phyloP scores from a whole-genome alignment of 371 early-diverging fungal species.

The Parasitella parasitica region DNA sequence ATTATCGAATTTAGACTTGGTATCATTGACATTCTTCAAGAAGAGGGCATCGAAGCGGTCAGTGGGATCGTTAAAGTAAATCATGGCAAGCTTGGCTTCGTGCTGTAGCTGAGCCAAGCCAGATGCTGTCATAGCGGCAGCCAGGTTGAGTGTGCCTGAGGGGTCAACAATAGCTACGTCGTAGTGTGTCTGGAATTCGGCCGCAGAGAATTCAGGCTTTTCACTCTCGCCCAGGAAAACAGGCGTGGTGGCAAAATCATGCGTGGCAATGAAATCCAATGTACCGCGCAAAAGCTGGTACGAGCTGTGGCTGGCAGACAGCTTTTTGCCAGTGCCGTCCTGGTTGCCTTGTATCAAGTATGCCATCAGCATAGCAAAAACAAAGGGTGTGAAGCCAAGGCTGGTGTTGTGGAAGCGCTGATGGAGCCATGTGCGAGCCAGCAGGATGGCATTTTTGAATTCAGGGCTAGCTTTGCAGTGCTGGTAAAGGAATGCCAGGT shows the following conservation, averaged over 20 bases:
- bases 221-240: slow-evolving; percentile 65
- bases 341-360: slow-evolving; percentile 75
- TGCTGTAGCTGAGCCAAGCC: slow-evolving; percentile 66
- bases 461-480: slow-evolving; percentile 69
- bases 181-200: slow-evolving; percentile 60
- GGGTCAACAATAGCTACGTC: slow-evolving; percentile 87
- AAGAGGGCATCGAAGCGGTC: slow-evolving; percentile 78
- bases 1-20: slow-evolving; percentile 67
- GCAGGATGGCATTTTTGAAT: slow-evolving; percentile 76
- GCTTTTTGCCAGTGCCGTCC: slow-evolving; percentile 56
- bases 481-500: slow-evolving; percentile 78
- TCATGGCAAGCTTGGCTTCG: slow-evolving; percentile 66
- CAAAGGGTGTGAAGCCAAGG: slow-evolving; percentile 69
- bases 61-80: slow-evolving; percentile 58
- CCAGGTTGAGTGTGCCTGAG: slow-evolving; percentile 79
- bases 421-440: slow-evolving; percentile 83
- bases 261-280: slow-evolving; percentile 78
- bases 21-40: slow-evolving; percentile 66
- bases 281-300: slow-evolving; percentile 86
- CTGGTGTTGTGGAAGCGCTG: slow-evolving; percentile 66
- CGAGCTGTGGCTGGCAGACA: slow-evolving; percentile 75
- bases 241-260: slow-evolving; percentile 73
- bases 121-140: slow-evolving; percentile 60
- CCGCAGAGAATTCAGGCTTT: slow-evolving; percentile 54
- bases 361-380: slow-evolving; percentile 83